phyloP scores from a whole-genome alignment of 352 stramenopile genomes.

The Phytophthora crassamura region DNA sequence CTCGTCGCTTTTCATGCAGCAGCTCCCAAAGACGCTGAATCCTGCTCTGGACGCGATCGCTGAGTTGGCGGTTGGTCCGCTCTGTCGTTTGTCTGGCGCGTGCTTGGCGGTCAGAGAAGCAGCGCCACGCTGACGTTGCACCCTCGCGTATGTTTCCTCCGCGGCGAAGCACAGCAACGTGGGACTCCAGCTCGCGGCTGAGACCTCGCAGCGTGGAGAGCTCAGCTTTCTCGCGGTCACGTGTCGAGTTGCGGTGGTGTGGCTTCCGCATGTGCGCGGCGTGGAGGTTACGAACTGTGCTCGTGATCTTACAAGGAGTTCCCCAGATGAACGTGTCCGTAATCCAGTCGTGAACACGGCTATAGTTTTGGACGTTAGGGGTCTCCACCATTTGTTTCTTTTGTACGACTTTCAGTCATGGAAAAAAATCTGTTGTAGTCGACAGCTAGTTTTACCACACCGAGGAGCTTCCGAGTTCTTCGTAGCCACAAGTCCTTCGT shows the following conservation, averaged over 20 bases:
- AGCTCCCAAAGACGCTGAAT: slow-evolving; percentile 39
- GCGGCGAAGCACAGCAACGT: not conserved
- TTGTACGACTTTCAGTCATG: too few species aligned
- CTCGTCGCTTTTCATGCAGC: slow-evolving; percentile 19
- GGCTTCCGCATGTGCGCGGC: slow-evolving; percentile 8
- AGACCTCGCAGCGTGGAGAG: slow-evolving; percentile 20
- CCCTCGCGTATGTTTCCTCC: not conserved
- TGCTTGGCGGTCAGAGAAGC: slow-evolving; percentile 25
- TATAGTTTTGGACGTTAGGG: too few species aligned
- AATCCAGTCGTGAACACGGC: too few species aligned
- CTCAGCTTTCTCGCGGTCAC: slow-evolving; percentile 37
- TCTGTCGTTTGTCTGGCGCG: slow-evolving; percentile 10
- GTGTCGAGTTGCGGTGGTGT: slow-evolving; percentile 30
- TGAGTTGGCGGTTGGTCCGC: slow-evolving; percentile 14
- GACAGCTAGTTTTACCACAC: too few species aligned
- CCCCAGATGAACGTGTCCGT: too few species aligned
- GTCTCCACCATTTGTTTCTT: too few species aligned
- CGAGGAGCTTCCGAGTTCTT: too few species aligned
- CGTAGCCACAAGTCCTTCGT: too few species aligned
- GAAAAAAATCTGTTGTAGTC: too few species aligned
- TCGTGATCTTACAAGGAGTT: too few species aligned
- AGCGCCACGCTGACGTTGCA: slow-evolving; percentile 20
- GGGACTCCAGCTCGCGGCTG: slow-evolving; percentile 16
- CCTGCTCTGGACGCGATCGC: slow-evolving; percentile 26
- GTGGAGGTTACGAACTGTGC: too few species aligned